A percentile compares a stretch with the other conserved stretches of the same genome.
phyloP scores from a whole-genome alignment of 31 red algal genomes.

The Asparagopsis taxiformis region DNA sequence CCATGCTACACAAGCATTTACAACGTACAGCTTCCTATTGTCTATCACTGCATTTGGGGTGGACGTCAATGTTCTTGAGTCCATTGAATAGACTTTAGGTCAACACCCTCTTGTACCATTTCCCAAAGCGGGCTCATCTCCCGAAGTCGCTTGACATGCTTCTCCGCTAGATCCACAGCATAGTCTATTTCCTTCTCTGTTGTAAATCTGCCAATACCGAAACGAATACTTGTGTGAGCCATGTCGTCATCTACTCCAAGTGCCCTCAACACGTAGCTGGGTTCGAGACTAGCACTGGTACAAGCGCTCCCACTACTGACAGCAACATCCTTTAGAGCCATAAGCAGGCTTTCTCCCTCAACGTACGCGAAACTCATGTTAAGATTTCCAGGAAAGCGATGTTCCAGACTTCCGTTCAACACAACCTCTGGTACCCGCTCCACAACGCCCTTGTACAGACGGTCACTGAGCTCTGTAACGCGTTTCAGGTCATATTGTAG shows the following conservation, averaged over 20 bases:
- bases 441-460: conserved; percentile 70
- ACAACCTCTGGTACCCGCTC: conserved; percentile 70
- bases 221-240: conserved; percentile 97
- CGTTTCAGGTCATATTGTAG: conserved; percentile 73
- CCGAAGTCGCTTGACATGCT: conserved; percentile 85
- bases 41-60: too few species aligned
- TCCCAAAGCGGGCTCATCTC: conserved; percentile 99
- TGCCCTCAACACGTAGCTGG: conserved; percentile 94
- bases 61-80: conserved; percentile 85
- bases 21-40: too few species aligned
- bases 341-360: conserved; percentile 94
- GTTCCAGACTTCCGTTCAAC: conserved; percentile 77
- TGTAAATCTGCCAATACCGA: conserved; percentile 96
- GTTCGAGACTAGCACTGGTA: conserved; percentile 93
- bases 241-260: conserved; percentile 98
- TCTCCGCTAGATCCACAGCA: conserved; percentile 77
- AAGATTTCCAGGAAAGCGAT: conserved; percentile 91
- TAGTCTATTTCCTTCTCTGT: conserved; percentile 91
- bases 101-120: conserved; percentile 98
- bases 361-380: conserved; percentile 97
- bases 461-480: conserved; percentile 51
- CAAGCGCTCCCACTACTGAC: conserved; percentile 96
- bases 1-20: too few species aligned
- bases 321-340: conserved; percentile 97
- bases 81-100: conserved; percentile 96